phyloP scores from a whole-genome alignment of 768 basidiomycete species.

The Leccinum arenicola region DNA sequence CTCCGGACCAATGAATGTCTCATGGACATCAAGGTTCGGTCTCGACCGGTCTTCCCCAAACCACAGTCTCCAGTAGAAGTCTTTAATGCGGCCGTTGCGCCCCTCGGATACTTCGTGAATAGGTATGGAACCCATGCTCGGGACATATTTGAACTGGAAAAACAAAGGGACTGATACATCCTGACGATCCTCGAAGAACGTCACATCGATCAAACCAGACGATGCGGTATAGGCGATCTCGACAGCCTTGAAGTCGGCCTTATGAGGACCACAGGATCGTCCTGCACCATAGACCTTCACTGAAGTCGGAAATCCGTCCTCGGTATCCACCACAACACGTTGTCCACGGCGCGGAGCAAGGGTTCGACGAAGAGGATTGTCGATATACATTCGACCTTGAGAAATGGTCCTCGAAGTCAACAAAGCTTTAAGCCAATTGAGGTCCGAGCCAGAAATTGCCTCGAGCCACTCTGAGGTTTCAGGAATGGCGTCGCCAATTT shows the following conservation, averaged over 20 bases:
- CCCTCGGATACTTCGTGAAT: constrained; percentile 86
- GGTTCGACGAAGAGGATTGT: constrained; percentile 85
- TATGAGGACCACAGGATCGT: constrained; percentile 75
- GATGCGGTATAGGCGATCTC: constrained; percentile 60
- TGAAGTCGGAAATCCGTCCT: constrained; percentile 48
- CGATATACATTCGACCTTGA: constrained; percentile 80
- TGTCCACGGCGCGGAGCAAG: constrained; percentile 82
- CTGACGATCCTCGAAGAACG: constrained; percentile 80
- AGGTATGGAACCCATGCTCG: constrained; percentile 84
- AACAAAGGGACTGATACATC: constrained; percentile 74
- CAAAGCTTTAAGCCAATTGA: constrained; percentile 86
- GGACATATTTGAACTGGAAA: constrained; percentile 83
- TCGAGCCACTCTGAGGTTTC: constrained; percentile 75
- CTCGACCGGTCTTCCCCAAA: constrained; percentile 82
- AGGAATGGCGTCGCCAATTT: constrained; percentile 55
- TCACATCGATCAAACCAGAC: constrained; percentile 61
- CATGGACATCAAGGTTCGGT: constrained; percentile 75
- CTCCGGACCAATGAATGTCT: constrained; percentile 84
- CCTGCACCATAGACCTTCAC: constrained; percentile 73
- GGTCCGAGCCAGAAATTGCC: constrained; percentile 72
- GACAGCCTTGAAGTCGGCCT: constrained; percentile 76
- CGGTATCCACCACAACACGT: constrained; percentile 60
- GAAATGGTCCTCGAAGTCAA: constrained; percentile 79
- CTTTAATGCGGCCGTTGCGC: constrained; percentile 89
- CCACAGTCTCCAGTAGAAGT: constrained; percentile 99